Evolutionary conservation across 306 rosid genomes (phyloP), one percentile per base, ranked within the genome.

Genomic region (Elaeagnus macrophylla): DNA sequence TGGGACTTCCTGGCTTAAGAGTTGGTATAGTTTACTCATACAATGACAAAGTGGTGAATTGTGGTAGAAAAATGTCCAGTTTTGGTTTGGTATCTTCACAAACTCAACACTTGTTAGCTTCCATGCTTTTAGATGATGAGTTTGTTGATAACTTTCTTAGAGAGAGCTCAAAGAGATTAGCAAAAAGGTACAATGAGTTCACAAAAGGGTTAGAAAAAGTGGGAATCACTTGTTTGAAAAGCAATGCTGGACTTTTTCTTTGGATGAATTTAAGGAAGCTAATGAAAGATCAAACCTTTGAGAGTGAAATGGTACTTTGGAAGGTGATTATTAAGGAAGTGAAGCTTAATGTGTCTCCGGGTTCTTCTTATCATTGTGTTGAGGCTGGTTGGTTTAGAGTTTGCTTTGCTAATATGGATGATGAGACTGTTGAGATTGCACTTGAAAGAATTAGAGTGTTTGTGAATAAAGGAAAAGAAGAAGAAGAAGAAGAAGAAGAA

Each of bases 341-440:
- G 39, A 79, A 70, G 67, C 69, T 86, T 5, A 86, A 86, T 45
- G 83, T 86, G n/a, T 86, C 93, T 5, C 95, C 95, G 0, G 95
- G 93, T 0, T 86, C 83, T 45, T 86, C 95, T 41, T 86, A 93
- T 59, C 93, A 76, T 52, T 83, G 86, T 59, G 59, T 77, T 9
- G 86, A 86, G 63, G 86, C 93, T 0, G 95, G 95, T 6, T 86
- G 95, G 95, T 86, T 86, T 60, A 81, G 95, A 56, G 86, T 86
- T 8, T 86, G 95, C 45, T 86, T 86, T 61, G 95, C 95, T 3
- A 86, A 86, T 41, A 83, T 83, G 88, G 78, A 65, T 39, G 79
- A 83, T 32, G 51, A 61, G 1, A 80, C 95, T 0, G 68, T 83
- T 47, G 71, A 74, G 44, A 42, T 83, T 42, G 90, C 90, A 35